phyloP scores from a whole-genome alignment of 352 stramenopile genomes.

The Pythium apleroticum region DNA sequence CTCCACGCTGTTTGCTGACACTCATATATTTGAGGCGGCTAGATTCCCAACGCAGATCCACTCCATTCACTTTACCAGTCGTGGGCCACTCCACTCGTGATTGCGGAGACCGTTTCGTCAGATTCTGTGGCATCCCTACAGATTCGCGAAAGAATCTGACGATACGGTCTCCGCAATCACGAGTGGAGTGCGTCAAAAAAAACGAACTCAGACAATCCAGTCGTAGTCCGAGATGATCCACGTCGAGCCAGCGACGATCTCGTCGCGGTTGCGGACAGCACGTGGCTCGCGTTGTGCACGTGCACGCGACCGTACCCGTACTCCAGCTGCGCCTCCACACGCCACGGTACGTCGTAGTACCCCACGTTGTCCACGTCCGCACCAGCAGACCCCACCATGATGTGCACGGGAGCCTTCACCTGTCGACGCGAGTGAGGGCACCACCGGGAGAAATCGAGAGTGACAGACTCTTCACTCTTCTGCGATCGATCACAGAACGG shows the following conservation, averaged over 20 bases:
- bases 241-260: slow-evolving; percentile 17
- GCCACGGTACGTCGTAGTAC: slow-evolving; percentile 27
- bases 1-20: too few relatives aligned
- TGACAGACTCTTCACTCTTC: not conserved
- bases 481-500: not conserved
- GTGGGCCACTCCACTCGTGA: too few relatives aligned
- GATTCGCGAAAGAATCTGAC: too few relatives aligned
- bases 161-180: too few relatives aligned
- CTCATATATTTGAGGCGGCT: too few relatives aligned
- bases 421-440: too few relatives aligned
- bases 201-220: slow-evolving; percentile 22
- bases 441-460: not conserved
- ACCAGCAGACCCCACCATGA: slow-evolving; percentile 31
- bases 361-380: slow-evolving; percentile 12
- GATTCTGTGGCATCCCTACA: too few relatives aligned
- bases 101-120: too few relatives aligned
- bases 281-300: slow-evolving; percentile 27
- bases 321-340: slow-evolving; percentile 17
- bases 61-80: too few relatives aligned
- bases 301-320: slow-evolving; percentile 33
- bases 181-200: too few relatives aligned
- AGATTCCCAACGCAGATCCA: too few relatives aligned
- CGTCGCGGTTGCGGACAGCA: slow-evolving; percentile 20
- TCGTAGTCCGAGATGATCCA: slow-evolving; percentile 33
- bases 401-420: slow-evolving; percentile 26